Evolutionary conservation across 2,329 filamentous ascomycete genomes (phyloP), one percentile per base, ranked within the genome.

Genomic region (Penicillium glabrum): DNA sequence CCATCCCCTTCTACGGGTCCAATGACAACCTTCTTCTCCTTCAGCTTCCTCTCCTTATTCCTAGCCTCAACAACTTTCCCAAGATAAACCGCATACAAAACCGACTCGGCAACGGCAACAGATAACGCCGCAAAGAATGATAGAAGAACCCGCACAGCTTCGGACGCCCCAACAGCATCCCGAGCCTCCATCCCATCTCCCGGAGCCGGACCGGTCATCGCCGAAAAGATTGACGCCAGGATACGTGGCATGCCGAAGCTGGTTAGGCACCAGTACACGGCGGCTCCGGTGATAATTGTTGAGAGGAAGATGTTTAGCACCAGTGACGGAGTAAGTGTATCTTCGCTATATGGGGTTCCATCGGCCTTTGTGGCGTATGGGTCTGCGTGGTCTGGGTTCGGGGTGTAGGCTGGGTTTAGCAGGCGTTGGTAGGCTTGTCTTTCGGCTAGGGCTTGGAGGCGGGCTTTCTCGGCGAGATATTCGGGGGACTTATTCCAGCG

Each of bases 231-330:
- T 1, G 48, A 50, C 9, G 67, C 53, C 29, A 76, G 46, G 6
- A 72, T 61, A 2, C 64, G 59, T 3, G 75, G 72, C 39, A 74
- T 74, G 13, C 66, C 67, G 53, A 76, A 77, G 43, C 68, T 70
- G 3, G 68, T 70, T 31, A 77, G 61, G 11, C 75, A 72, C 72
- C 76, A 77, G 60, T 78, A 81, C 3, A 77, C 75, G 27, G 76
- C 75, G 53, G 77, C 76, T 24, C 77, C 78, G n/a, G 79, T 80
- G 45, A 93, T 90, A 3, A 93, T 78, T 52, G 97, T 89, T 51
- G 91, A 96, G 52, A 96, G 81, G 39, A 97, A 77, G 50, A 98
- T 91, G 72, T 98, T 99, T 67, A 96, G 82, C 51, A 98, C 91
- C 8, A 98, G 80, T 43, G 75, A 77, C 0, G 77, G 75, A 2